phyloP scores from a whole-genome alignment of 176 grass and related monocot species.

The Triticum timopheevii region DNA sequence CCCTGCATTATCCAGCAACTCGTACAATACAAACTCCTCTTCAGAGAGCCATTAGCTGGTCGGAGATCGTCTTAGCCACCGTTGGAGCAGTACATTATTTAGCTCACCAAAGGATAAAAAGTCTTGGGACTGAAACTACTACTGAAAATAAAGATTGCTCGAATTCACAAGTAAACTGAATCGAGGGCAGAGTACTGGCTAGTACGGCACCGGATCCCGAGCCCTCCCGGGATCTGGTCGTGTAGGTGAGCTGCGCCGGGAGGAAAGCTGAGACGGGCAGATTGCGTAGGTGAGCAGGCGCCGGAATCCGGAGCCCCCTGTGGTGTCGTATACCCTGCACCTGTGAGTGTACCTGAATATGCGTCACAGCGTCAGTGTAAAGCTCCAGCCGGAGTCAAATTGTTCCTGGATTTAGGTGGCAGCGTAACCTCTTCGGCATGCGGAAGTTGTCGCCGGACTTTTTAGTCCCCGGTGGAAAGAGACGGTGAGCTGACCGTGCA shows the following conservation, averaged over 20 bases:
- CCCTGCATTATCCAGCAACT: not conserved
- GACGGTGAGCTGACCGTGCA: slow-evolving; percentile 1
- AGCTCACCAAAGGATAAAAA: not conserved
- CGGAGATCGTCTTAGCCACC: too few species aligned
- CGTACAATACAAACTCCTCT: too few species aligned
- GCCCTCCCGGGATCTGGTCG: not conserved
- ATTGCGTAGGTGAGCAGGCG: slow-evolving; percentile 39
- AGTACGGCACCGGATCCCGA: not conserved
- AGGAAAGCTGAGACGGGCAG: slow-evolving; percentile 43
- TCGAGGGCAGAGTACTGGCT: not conserved
- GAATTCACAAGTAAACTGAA: not conserved
- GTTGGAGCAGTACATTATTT: not conserved
- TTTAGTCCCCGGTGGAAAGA: slow-evolving; percentile 25
- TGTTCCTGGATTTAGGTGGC: slow-evolving; percentile 32
- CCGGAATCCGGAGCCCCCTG: slow-evolving; percentile 9
- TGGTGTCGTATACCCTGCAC: not conserved
- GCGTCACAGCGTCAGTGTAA: not conserved
- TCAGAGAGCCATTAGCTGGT: too few species aligned
- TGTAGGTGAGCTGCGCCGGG: slow-evolving; percentile 45
- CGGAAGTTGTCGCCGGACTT: not conserved
- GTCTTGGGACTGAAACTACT: not conserved
- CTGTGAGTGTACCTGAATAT: not conserved
- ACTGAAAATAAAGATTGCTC: not conserved
- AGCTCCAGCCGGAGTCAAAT: not conserved
- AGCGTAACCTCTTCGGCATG: not conserved